Conservation (phyloP, 495 filamentous ascomycete genomes). For the Endocarpon pusillum region DNA sequence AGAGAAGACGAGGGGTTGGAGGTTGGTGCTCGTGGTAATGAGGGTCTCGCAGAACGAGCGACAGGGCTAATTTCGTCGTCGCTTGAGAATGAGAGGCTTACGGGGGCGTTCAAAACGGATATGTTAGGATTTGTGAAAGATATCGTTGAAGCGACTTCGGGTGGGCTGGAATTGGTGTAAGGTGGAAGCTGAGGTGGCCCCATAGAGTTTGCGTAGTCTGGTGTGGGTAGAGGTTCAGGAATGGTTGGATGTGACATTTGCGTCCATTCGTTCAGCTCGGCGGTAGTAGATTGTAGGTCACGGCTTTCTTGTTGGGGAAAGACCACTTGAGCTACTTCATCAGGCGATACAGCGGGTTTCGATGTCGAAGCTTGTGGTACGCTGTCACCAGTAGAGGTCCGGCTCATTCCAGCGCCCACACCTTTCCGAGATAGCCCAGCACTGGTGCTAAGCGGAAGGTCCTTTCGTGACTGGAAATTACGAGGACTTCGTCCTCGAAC, state of each 20-base stretch:
- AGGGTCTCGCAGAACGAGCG: constrained; percentile 3
- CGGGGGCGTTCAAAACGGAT: constrained; percentile 1
- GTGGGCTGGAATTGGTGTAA: not conserved
- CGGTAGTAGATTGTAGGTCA: constrained; percentile 1
- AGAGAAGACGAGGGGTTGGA: not conserved
- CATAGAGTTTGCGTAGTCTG: constrained; percentile 15
- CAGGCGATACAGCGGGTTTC: constrained; percentile 31
- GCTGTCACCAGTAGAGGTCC: constrained; percentile 32
- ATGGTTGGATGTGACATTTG: constrained; percentile 14
- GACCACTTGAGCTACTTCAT: constrained; percentile 27
- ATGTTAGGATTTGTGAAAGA: not conserved
- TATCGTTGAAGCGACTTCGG: not conserved
- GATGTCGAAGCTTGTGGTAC: constrained; percentile 31
- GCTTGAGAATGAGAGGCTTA: constrained; percentile 1
- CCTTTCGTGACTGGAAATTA: constrained; percentile 64
- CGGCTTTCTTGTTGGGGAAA: constrained; percentile 9
- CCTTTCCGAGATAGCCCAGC: constrained; percentile 47
- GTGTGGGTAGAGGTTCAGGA: constrained; percentile 14
- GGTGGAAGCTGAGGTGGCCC: not conserved
- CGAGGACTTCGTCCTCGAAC: constrained; percentile 63
- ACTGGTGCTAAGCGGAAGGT: constrained; percentile 55
- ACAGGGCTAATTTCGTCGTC: not conserved
- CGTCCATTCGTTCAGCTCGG: constrained; percentile 19
- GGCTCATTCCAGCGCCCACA: constrained; percentile 25
- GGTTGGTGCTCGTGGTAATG: not conserved